Evolutionary conservation across 2,329 filamentous ascomycete genomes (phyloP), one percentile per base, ranked within the genome.

Genomic region (Paramyrothecium roridum): DNA sequence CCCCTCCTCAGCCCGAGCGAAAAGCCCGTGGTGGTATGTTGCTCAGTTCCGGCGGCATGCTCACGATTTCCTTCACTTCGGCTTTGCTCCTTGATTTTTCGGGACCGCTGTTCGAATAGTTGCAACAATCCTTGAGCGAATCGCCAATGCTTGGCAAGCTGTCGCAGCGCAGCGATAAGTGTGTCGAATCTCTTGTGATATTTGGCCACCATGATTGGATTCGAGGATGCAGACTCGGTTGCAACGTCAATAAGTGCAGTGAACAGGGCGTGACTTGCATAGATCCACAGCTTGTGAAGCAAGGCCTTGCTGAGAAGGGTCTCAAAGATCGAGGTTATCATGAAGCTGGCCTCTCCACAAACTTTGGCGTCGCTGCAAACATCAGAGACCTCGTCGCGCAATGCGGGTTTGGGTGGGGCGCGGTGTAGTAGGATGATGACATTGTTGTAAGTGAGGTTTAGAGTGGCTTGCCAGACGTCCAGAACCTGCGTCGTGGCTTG

Each of bases 41-140:
- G 26, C 26, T 30, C 26, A 10, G 4, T 30, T 30, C 10, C 26
- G 10, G 26, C 26, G 26, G n/a, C n/a, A n/a, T 30, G 26, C 6
- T 30, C 26, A 6, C 26, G 4, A 30, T 30, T 30, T 30, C 26
- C 10, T 30, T 30, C 6, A 10, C 26, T 30, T 30, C 26, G 26
- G 4, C 4, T 30, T 10, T 30, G 17, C 20, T 48, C 20, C 19
- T 23, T 20, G 8, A 23, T 34, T 40, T 21, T 52, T n/a, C 12
- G 16, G 11, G 22, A 40, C 4, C 33, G 33, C 12, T 63, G 60
- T n/a, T 69, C 62, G 54, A 71, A 71, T 2, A 71, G 59, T 1
- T 61, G 62, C 19, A 69, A 16, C 1, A 72, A 56, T 48, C 68
- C 70, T 16, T 62, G 62, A 2, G 67, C 70, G 54, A 70, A 70